Evolutionary conservation across 1,284 basidiomycete species (phyloP), one percentile per base, ranked within the genome.

Genomic region (Ganoderma leucocontextum): DNA sequence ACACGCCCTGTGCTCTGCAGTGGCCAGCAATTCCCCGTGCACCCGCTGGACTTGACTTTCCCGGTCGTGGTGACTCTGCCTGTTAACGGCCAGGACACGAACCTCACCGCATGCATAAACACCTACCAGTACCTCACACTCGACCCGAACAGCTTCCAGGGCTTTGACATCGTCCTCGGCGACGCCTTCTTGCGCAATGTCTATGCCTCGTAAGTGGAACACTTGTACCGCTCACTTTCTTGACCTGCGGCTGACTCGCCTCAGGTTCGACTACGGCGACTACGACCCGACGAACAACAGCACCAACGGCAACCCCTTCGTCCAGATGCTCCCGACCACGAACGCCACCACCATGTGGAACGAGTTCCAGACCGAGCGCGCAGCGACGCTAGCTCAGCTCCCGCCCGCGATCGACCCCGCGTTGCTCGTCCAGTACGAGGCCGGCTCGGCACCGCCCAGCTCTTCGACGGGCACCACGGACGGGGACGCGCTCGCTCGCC

Each of bases 241-340:
- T 41, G 39, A 41, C 4, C 9, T 13, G 39, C 12, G 39, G 10
- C 39, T 41, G 9, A 47, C 19, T 17, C 44, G 44, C 7, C 49
- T 0, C 62, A 77, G 77, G 12, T 86, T 84, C 75, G 82, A 86
- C 73, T 83, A 82, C 68, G 84, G 83, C 59, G 78, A 81, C 74
- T 77, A 70, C 61, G 72, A 75, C 55, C 63, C 73, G 5, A 63
- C 69, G 55, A 70, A 74, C 60, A 62, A 67, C 36, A 73, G 41
- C n/a, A 22, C 70, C 10, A 55, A 13, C 53, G 78, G 74, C 52
- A 70, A 75, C 12, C 80, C 81, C 3, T 82, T 77, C 72, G 73
- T 82, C 47, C 78, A 78, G 73, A 70, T 82, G 70, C 65, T 78
- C 39, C 39, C 75, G 35, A 75, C 74, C 6, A 77, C 75, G 29